Evolutionary conservation across 352 stramenopile species (phyloP).

Genomic region (Pythium plurisporium): DNA sequence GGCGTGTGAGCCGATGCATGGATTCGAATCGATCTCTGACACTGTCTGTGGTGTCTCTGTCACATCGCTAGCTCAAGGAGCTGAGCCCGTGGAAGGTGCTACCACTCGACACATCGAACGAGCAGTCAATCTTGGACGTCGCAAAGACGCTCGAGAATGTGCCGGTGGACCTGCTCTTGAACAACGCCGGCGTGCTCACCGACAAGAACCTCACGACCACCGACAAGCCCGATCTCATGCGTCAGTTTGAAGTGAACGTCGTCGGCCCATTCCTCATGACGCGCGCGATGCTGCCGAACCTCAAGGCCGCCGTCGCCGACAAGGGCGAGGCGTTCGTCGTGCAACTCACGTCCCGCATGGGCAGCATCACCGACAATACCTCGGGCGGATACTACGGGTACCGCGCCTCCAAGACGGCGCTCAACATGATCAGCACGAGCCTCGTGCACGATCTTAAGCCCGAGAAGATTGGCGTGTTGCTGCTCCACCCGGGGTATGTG

Average conservation of each 20-base stretch:
- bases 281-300: constrained; percentile 37
- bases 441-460: constrained; percentile 38
- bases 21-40: background rate
- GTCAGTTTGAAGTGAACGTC: constrained; percentile 60
- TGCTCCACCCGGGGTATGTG: constrained; percentile 54
- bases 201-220: constrained; percentile 21
- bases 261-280: constrained; percentile 59
- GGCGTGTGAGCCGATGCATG: background rate
- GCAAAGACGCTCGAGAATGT: constrained; percentile 34
- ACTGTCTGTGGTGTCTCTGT: too few species aligned
- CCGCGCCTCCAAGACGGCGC: constrained; percentile 54
- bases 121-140: constrained; percentile 33
- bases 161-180: constrained; percentile 54
- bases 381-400: constrained; percentile 54
- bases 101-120: constrained; percentile 36
- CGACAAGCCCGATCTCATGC: constrained; percentile 43
- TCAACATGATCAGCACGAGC: constrained; percentile 58
- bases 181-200: constrained; percentile 55
- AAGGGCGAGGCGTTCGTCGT: constrained; percentile 28
- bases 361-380: constrained; percentile 42
- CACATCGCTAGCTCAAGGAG: background rate
- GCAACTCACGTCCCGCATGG: constrained; percentile 41
- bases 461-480: constrained; percentile 35
- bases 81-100: constrained; percentile 40
- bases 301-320: constrained; percentile 23